Base-by-base conservation (phyloP, 2,329 filamentous ascomycete species). In the Fusarium sp. region DNA sequence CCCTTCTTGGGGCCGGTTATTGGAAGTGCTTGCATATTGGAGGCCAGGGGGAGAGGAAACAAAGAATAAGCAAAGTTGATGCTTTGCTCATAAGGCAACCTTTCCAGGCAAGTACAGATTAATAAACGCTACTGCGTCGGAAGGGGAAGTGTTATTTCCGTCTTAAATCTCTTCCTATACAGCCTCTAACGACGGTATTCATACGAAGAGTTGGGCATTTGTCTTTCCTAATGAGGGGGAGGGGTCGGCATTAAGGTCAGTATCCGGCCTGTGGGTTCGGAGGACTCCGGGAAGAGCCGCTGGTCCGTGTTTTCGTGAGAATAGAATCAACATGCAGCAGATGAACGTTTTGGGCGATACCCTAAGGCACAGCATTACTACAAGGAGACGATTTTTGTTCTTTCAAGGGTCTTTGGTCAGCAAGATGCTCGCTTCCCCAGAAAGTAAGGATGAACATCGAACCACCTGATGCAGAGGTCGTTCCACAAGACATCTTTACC, bases 381-480 rank as follows among this genome's bases (percentile, higher is more conserved):
- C 56, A 76, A 66, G 35, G 56, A 74, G 67, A 64, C 62, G 47
- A 46, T 47, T 76, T 60, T 72, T 60, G 50, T 60, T 46, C 64
- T 59, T 71, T 63, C 56, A 56, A 62, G 62, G 61, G 61, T 63
- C 50, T 50, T 59, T 53, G 67, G 46, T 63, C 54, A 62, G 71
- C 37, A 54, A 71, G 63, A 59, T 69, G 60, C 56, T 71, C 49
- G 61, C 61, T 65, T 74, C 75, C 75, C 72, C 73, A 68, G 74
- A 72, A 72, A 73, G 44, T 72, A 57, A 57, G 73, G 72, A 74
- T 53, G 73, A 73, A 74, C 58, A 75, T 78, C 76, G 76, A 75
- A 78, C 76, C 76, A 78, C 68, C 70, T 71, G 67, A 75, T 72
- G 64, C 72, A 70, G 57, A 59, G 42, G 64, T 78, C 76, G 69